Evolutionary conservation across 2,329 filamentous ascomycete species (phyloP).

Genomic region (Magnaporthiopsis incrustans): DNA sequence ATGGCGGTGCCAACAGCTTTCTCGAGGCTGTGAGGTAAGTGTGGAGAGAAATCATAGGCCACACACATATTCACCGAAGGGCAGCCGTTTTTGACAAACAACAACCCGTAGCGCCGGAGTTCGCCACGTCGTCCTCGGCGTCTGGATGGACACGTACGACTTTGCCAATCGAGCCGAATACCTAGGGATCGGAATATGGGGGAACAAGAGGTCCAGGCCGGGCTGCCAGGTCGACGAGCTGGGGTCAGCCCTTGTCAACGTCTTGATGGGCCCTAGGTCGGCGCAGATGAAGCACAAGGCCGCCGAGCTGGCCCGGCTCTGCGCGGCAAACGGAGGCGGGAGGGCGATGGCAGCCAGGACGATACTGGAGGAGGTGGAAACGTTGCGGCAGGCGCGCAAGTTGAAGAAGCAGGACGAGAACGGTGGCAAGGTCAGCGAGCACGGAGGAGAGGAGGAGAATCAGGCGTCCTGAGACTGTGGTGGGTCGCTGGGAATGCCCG

Average conservation of each 20-base stretch:
- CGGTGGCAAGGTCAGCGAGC: neutral
- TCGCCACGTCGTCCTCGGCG: slow-evolving; percentile 35
- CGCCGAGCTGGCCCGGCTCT: slow-evolving; percentile 4
- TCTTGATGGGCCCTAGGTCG: slow-evolving; percentile 7
- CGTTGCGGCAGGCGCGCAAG: neutral
- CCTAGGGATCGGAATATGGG: slow-evolving; percentile 31
- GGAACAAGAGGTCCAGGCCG: slow-evolving; percentile 14
- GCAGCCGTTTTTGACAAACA: neutral
- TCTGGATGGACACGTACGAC: slow-evolving; percentile 39
- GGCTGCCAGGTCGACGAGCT: slow-evolving; percentile 13
- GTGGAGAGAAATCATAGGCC: neutral
- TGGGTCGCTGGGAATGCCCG: too few species aligned
- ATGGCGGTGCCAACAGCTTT: slow-evolving; percentile 39
- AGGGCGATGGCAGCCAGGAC: slow-evolving; percentile 9
- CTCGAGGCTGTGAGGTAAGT: slow-evolving; percentile 28
- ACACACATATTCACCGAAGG: too few species aligned
- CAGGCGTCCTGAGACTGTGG: too few species aligned
- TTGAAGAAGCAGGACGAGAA: too few species aligned
- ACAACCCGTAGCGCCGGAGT: slow-evolving; percentile 28
- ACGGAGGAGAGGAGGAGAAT: too few species aligned
- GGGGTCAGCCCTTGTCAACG: slow-evolving; percentile 11
- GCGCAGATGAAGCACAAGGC: slow-evolving; percentile 5
- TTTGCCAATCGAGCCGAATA: slow-evolving; percentile 35
- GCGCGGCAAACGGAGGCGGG: slow-evolving; percentile 6
- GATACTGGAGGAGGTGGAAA: slow-evolving; percentile 7